Conservation (phyloP, 2,329 filamentous ascomycete genomes). For the Aspergillus sp. region DNA sequence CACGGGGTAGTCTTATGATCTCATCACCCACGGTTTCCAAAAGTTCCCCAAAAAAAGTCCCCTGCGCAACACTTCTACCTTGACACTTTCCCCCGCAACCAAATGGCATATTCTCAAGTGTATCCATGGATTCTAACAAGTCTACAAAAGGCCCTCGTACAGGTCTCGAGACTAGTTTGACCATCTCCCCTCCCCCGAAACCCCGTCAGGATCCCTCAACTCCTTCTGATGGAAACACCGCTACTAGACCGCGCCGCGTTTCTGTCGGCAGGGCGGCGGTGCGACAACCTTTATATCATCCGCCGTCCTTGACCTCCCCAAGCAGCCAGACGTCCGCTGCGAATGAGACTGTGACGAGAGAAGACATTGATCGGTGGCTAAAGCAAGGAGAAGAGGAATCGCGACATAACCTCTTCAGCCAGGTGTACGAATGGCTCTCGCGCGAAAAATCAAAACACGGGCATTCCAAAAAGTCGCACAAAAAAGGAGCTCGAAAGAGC, state of each 20-base stretch:
- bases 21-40: conserved; percentile 22
- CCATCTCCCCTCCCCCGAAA: conserved; percentile 30
- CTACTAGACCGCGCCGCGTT: conserved; percentile 34
- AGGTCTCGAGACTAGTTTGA: conserved; percentile 34
- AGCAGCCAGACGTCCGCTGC: conserved; percentile 33
- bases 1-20: conserved; percentile 23
- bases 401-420: conserved; percentile 61
- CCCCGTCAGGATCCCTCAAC: conserved; percentile 22
- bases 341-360: conserved; percentile 27
- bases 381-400: conserved; percentile 36
- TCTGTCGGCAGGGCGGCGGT: conserved; percentile 34
- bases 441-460: conserved; percentile 73
- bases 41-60: not conserved
- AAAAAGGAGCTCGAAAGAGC: conserved; percentile 43
- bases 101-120: conserved; percentile 5
- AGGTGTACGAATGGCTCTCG: conserved; percentile 83
- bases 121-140: conserved; percentile 33
- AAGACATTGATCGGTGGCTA: conserved; percentile 33
- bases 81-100: not conserved
- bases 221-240: conserved; percentile 26
- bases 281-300: conserved; percentile 29
- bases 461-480: conserved; percentile 54
- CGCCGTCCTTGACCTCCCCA: conserved; percentile 34
- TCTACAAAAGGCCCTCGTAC: conserved; percentile 31
- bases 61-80: conserved; percentile 8